These are phyloP conservation scores for Chlorophyllum brunneum DNA, from an alignment of 768 basidiomycete species.

Conservation along the genomic window DNA sequence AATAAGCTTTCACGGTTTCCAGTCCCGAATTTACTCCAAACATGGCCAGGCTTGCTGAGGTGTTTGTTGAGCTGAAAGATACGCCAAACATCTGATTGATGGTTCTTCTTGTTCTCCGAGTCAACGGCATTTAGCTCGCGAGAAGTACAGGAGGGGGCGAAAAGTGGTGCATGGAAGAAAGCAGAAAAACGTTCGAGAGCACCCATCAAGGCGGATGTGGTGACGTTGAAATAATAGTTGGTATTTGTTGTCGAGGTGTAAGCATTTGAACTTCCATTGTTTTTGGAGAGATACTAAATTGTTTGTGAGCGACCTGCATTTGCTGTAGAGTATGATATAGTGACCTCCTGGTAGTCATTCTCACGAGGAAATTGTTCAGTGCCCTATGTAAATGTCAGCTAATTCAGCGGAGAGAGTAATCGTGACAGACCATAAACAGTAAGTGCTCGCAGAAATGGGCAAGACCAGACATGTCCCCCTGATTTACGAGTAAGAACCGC, in stretches of 20 bases:
- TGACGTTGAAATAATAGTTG: slow-evolving; percentile 79
- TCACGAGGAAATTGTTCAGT: slow-evolving; percentile 84
- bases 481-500: slow-evolving; percentile 21
- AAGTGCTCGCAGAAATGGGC: slow-evolving; percentile 97
- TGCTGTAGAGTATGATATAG: not conserved
- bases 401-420: slow-evolving; percentile 4
- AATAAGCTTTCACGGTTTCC: slow-evolving; percentile 77
- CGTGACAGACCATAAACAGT: slow-evolving; percentile 79
- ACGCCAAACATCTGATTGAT: slow-evolving; percentile 88
- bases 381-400: slow-evolving; percentile 43
- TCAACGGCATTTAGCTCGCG: slow-evolving; percentile 95
- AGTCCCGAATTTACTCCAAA: slow-evolving; percentile 90
- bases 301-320: not conserved
- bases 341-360: slow-evolving; percentile 89
- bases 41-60: slow-evolving; percentile 73
- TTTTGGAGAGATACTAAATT: slow-evolving; percentile 69
- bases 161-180: slow-evolving; percentile 94
- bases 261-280: slow-evolving; percentile 86
- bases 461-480: slow-evolving; percentile 82
- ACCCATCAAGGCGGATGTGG: slow-evolving; percentile 56
- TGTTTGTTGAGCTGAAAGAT: slow-evolving; percentile 92
- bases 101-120: slow-evolving; percentile 96
- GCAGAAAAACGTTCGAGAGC: slow-evolving; percentile 75
- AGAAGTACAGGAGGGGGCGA: slow-evolving; percentile 77
- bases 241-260: slow-evolving; percentile 91